These are phyloP conservation scores for Ensete ventricosum DNA, from an alignment of 176 grass and related monocot species.

Conservation along the genomic window DNA sequence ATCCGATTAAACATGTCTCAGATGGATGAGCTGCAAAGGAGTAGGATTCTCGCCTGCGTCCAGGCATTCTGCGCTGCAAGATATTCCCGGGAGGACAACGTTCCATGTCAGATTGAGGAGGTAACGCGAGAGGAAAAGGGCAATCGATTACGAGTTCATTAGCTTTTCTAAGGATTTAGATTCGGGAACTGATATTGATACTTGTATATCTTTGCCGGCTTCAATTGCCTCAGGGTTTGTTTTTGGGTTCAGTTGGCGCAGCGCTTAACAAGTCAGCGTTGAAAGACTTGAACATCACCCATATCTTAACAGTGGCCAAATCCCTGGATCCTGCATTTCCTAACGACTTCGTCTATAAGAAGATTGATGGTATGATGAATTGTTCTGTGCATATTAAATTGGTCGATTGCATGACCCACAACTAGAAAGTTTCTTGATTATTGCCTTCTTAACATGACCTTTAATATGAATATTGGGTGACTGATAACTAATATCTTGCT, in stretches of 20 bases:
- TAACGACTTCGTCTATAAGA: constrained; percentile 69
- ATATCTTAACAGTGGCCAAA: constrained; percentile 59
- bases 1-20: constrained; percentile 5
- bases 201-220: neutral
- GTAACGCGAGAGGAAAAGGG: constrained; percentile 5
- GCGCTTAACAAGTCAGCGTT: constrained; percentile 61
- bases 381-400: neutral
- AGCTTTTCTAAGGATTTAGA: neutral
- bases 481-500: too few relatives aligned
- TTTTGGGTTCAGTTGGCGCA: constrained; percentile 77
- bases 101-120: constrained; percentile 43
- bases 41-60: constrained; percentile 22
- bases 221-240: constrained; percentile 40
- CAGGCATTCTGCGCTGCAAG: constrained; percentile 43
- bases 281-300: constrained; percentile 66
- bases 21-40: neutral
- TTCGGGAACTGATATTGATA: neutral
- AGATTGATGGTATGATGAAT: constrained; percentile 54
- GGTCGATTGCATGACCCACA: neutral
- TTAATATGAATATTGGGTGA: neutral
- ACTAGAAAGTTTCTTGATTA: constrained; percentile 7
- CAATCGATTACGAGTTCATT: neutral
- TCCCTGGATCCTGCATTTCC: constrained; percentile 63
- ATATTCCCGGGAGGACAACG: constrained; percentile 45
- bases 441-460: constrained; percentile 3